These are phyloP conservation scores for Blepharisma stoltei DNA, from an alignment of 73 alveolate genomes.

Conservation along the genomic window DNA sequence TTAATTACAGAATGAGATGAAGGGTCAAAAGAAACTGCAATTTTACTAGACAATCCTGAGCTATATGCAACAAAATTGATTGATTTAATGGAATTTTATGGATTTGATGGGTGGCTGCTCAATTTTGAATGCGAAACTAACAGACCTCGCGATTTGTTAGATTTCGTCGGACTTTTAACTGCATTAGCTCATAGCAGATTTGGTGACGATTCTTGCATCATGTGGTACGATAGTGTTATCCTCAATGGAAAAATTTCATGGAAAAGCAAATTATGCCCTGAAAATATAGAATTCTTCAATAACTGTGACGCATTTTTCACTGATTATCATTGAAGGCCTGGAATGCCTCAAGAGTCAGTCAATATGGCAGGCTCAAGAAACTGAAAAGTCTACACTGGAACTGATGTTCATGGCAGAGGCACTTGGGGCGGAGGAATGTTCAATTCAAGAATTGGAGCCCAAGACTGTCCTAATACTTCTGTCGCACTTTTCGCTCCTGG, in stretches of 20 bases:
- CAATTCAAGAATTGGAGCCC: constrained; percentile 39
- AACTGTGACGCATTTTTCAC: constrained; percentile 56
- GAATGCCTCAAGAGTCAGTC: constrained; percentile 27
- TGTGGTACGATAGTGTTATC: constrained; percentile 57
- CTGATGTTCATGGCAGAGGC: constrained; percentile 60
- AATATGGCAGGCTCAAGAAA: background rate
- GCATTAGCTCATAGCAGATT: background rate
- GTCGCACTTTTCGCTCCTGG: constrained; percentile 55
- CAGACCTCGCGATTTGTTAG: background rate
- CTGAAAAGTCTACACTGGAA: constrained; percentile 50
- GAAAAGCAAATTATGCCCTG: constrained; percentile 35
- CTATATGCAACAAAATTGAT: constrained; percentile 24
- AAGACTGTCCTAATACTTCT: constrained; percentile 32
- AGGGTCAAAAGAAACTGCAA: constrained; percentile 39
- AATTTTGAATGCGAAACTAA: background rate
- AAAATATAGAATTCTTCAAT: constrained; percentile 38
- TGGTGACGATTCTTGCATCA: constrained; percentile 24
- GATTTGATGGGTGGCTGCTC: constrained; percentile 9
- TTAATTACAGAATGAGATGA: constrained; percentile 59
- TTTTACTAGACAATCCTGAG: constrained; percentile 37
- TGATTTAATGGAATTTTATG: constrained; percentile 1
- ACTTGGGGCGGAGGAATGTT: constrained; percentile 61
- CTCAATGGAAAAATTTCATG: constrained; percentile 42
- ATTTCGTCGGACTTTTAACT: background rate
- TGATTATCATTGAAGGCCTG: constrained; percentile 55